These are phyloP conservation scores for Apophysomyces ossiformis DNA, from an alignment of 371 early-diverging fungal species.

Conservation along the genomic window DNA sequence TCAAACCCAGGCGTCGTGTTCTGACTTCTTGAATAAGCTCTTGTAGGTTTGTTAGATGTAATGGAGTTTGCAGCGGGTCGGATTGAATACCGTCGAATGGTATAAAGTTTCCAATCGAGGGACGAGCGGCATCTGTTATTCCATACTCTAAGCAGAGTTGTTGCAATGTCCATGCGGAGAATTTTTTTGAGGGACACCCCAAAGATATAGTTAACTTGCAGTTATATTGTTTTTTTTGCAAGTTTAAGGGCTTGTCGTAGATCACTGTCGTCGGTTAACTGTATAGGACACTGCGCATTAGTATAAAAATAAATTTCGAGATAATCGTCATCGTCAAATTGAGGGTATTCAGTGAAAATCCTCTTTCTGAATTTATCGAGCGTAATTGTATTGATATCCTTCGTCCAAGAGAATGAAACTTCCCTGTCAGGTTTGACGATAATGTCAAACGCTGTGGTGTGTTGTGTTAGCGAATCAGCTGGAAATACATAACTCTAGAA, in stretches of 20 bases:
- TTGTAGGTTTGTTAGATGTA: not conserved
- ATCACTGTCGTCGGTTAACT: not conserved
- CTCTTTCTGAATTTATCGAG: too few species aligned
- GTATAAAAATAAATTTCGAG: not conserved
- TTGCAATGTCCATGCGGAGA: conserved; percentile 6
- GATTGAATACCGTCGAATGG: conserved; percentile 8
- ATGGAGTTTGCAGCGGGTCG: conserved; percentile 1
- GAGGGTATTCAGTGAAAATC: too few species aligned
- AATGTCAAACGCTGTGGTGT: not conserved
- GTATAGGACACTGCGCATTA: not conserved
- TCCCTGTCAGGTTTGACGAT: not conserved
- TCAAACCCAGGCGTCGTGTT: not conserved
- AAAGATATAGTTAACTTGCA: not conserved
- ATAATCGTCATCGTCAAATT: conserved; percentile 3
- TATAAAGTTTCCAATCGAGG: not conserved
- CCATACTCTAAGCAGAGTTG: not conserved
- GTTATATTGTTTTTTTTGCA: not conserved
- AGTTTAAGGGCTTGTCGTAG: not conserved
- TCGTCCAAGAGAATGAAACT: not conserved
- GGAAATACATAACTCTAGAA: not conserved
- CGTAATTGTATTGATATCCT: too few species aligned
- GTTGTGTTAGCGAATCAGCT: not conserved
- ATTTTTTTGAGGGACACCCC: not conserved
- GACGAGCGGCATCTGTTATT: not conserved
- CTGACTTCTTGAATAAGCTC: not conserved